Percentiles rank a stretch among this genome's conserved stretches.
Conservation (phyloP, 305 asterid species). For the Fraxinus albicans region DNA sequence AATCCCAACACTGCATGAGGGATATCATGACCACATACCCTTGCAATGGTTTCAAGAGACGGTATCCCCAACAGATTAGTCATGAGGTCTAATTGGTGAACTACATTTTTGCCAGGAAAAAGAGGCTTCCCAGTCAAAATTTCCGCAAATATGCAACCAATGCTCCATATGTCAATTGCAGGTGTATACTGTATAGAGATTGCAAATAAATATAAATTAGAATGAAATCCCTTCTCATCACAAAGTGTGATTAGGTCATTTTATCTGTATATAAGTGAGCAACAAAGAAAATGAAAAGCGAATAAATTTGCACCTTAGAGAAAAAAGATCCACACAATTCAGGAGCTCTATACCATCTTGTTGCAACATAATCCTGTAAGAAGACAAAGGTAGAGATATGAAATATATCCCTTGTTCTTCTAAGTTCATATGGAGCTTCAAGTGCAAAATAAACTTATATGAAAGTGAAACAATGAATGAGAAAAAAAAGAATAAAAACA, state of each 20-base stretch:
- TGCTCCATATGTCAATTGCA: conserved; percentile 95
- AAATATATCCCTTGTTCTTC: conserved; percentile 3
- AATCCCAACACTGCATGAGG: neutral
- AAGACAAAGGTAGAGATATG: conserved; percentile 21
- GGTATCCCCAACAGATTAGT: conserved; percentile 90
- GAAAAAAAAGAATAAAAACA: conserved; percentile 29
- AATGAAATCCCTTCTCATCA: neutral
- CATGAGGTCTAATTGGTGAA: conserved; percentile 92
- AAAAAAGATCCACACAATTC: conserved; percentile 63
- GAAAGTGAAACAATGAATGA: neutral
- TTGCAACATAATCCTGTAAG: conserved; percentile 57
- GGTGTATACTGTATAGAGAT: conserved; percentile 71
- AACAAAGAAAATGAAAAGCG: neutral
- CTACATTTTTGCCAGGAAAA: conserved; percentile 92
- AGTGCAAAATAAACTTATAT: conserved; percentile 17
- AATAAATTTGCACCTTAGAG: conserved; percentile 41
- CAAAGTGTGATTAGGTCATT: neutral
- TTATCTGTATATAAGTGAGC: neutral
- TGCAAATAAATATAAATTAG: conserved; percentile 15
- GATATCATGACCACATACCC: conserved; percentile 47
- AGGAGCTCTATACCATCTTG: conserved; percentile 64
- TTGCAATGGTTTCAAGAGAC: conserved; percentile 76
- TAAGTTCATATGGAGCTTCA: conserved; percentile 11
- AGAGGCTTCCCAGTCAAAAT: conserved; percentile 89
- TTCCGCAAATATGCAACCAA: conserved; percentile 92